These are phyloP conservation scores for Wallemia ichthyophaga DNA, from an alignment of 1,284 basidiomycete genomes.

Conservation along the genomic window DNA sequence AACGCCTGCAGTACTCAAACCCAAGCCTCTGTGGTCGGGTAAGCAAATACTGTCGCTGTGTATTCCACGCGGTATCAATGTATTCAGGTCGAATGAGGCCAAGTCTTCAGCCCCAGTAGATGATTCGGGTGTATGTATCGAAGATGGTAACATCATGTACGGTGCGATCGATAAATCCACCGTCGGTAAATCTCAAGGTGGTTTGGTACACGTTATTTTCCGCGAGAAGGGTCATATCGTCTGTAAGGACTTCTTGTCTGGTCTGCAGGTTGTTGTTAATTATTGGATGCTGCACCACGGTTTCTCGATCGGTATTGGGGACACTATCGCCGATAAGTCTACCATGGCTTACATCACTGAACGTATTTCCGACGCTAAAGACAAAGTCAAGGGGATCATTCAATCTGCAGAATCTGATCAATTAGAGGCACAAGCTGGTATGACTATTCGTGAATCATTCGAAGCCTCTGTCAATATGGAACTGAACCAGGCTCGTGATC, in stretches of 20 bases:
- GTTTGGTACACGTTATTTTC: constrained; percentile 89
- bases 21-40: constrained; percentile 89
- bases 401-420: constrained; percentile 48
- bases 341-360: constrained; percentile 68
- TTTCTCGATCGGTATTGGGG: constrained; percentile 95
- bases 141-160: constrained; percentile 86
- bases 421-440: constrained; percentile 67
- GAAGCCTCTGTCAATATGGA: constrained; percentile 72
- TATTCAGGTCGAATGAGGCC: constrained; percentile 44
- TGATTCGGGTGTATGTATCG: constrained; percentile 84
- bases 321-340: constrained; percentile 72
- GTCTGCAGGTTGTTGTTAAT: constrained; percentile 82
- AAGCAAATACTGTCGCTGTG: constrained; percentile 85
- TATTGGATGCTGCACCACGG: constrained; percentile 97
- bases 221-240: constrained; percentile 87
- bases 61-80: constrained; percentile 90
- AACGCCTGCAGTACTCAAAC: constrained; percentile 77
- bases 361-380: constrained; percentile 54
- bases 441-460: constrained; percentile 97
- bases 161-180: constrained; percentile 96
- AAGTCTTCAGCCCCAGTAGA: constrained; percentile 51
- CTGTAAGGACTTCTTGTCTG: constrained; percentile 73
- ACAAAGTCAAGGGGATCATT: constrained; percentile 37
- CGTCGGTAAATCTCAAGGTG: constrained; percentile 76
- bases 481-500: constrained; percentile 84